Conservation (phyloP, 805 yeast species). For the Pichia sporocuriosa region DNA sequence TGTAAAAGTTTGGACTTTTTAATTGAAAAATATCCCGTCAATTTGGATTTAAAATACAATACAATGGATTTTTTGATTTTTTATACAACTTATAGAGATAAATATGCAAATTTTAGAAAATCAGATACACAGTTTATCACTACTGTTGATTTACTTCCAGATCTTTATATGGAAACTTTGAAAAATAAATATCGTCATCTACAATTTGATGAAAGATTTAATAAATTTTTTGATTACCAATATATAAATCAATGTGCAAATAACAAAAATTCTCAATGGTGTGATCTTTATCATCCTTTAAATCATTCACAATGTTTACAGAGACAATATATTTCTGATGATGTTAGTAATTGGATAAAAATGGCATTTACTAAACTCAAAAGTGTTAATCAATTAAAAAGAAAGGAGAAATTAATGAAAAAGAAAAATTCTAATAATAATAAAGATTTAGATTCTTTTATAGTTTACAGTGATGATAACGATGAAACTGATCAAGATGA, state of each 20-base stretch:
- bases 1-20: no score
- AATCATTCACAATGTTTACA: conserved; percentile 32
- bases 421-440: conserved; percentile 15
- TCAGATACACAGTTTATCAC: not conserved
- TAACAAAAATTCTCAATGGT: conserved; percentile 30
- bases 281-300: conserved; percentile 39
- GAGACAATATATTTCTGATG: conserved; percentile 18
- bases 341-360: conserved; percentile 34
- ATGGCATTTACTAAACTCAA: conserved; percentile 32
- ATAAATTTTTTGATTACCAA: conserved; percentile 8
- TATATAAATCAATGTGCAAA: not conserved
- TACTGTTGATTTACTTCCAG: not conserved
- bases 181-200: conserved; percentile 9
- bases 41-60: not conserved
- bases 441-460: conserved; percentile 31
- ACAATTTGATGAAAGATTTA: conserved; percentile 9
- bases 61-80: conserved; percentile 7
- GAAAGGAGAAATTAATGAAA: conserved; percentile 18
- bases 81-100: conserved; percentile 3
- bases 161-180: not conserved
- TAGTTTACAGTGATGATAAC: conserved; percentile 31
- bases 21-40: no score
- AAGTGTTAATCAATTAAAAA: conserved; percentile 25
- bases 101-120: not conserved
- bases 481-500: conserved; percentile 29